A percentile compares a stretch with the other conserved stretches of the same genome.
Conservation (phyloP, 441 rosid species). For the Adansonia madagascariensis region DNA sequence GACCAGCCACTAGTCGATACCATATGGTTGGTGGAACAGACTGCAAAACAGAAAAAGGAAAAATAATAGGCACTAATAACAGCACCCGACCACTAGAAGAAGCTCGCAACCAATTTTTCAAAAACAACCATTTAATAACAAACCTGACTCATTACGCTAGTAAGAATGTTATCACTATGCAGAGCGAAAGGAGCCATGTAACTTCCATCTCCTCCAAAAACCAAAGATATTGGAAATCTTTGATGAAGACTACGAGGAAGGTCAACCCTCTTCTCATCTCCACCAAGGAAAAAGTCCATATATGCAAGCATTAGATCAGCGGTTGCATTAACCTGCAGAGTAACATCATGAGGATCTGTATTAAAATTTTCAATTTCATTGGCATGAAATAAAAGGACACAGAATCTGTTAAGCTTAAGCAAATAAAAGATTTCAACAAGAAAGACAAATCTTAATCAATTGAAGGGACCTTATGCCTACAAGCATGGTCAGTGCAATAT, state of each 20-base stretch:
- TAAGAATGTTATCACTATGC: constrained; percentile 75
- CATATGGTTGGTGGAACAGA: constrained; percentile 80
- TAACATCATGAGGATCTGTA: neutral
- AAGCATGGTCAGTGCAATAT: neutral
- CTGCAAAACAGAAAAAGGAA: constrained; percentile 41
- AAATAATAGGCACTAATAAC: constrained; percentile 14
- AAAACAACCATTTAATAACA: constrained; percentile 21
- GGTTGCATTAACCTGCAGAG: constrained; percentile 20
- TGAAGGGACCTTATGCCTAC: neutral
- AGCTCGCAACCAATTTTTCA: constrained; percentile 25
- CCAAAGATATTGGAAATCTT: constrained; percentile 73
- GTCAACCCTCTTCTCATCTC: constrained; percentile 79
- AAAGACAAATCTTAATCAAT: constrained; percentile 2
- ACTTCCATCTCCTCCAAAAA: constrained; percentile 90
- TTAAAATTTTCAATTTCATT: constrained; percentile 8
- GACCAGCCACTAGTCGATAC: constrained; percentile 88
- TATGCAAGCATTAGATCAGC: constrained; percentile 45
- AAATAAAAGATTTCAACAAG: neutral
- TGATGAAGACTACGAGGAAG: constrained; percentile 75
- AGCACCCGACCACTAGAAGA: constrained; percentile 18
- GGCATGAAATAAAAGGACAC: neutral
- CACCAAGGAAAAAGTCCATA: constrained; percentile 86
- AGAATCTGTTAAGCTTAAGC: neutral
- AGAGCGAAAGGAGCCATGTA: constrained; percentile 84
- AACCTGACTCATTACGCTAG: constrained; percentile 88